A percentile compares a stretch with the other conserved stretches of the same genome.
Conservation (phyloP, 2,329 filamentous ascomycete species). For the Coniochaeta sp. region DNA sequence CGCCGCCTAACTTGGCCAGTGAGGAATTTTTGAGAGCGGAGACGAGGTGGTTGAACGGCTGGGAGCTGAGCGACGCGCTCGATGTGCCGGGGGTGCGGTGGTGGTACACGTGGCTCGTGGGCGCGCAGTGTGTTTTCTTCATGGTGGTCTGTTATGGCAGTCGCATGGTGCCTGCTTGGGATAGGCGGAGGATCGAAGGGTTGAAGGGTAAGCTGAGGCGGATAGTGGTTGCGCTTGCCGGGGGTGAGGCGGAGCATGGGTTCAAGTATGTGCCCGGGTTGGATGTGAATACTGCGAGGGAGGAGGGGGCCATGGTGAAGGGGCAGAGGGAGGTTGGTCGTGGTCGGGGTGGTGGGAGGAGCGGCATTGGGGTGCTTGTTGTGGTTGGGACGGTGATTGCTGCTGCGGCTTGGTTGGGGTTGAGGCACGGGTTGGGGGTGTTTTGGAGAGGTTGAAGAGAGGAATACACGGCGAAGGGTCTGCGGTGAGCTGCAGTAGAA, state of each 20-base stretch:
- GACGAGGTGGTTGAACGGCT: constrained; percentile 64
- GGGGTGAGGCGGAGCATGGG: constrained; percentile 8
- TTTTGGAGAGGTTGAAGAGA: not conserved
- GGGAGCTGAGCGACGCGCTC: constrained; percentile 52
- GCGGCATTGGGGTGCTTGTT: constrained; percentile 38
- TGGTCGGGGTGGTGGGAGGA: constrained; percentile 29
- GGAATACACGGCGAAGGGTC: not conserved
- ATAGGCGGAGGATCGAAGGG: constrained; percentile 39
- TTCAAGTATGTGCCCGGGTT: constrained; percentile 11
- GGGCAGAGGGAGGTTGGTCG: not conserved
- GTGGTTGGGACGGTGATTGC: constrained; percentile 14
- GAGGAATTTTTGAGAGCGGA: constrained; percentile 61
- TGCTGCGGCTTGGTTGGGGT: constrained; percentile 15
- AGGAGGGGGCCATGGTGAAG: not conserved
- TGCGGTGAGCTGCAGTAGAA: not conserved
- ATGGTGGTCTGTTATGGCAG: constrained; percentile 43
- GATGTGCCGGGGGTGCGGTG: constrained; percentile 47
- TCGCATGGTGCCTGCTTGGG: constrained; percentile 28
- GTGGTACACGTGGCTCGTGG: constrained; percentile 54
- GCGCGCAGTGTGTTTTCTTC: constrained; percentile 61
- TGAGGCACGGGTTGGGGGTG: constrained; percentile 10
- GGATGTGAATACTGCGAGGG: constrained; percentile 3
- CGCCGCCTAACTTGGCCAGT: constrained; percentile 59
- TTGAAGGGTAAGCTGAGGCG: constrained; percentile 4
- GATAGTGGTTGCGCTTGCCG: constrained; percentile 6